These are phyloP conservation scores for Melaleuca alternifolia DNA, from an alignment of 345 rosid species.

Conservation along the genomic window DNA sequence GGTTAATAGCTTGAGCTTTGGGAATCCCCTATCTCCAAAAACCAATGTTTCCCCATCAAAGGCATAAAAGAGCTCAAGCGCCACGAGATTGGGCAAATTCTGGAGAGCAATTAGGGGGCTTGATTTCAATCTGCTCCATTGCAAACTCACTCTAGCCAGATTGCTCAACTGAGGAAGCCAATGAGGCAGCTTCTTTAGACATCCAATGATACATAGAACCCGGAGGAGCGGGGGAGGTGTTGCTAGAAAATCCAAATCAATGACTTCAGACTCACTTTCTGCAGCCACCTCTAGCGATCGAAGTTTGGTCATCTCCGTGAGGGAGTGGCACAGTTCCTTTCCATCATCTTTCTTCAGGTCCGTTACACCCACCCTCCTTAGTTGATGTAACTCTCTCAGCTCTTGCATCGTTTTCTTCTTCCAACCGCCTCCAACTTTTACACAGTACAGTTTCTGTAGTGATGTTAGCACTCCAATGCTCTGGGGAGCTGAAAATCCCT, in stretches of 20 bases:
- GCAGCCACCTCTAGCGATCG: rapidly evolving
- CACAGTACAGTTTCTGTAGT: not conserved
- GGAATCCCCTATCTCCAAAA: not conserved
- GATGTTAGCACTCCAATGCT: rapidly evolving
- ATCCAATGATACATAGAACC: not conserved
- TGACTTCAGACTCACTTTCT: rapidly evolving
- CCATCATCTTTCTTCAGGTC: not conserved
- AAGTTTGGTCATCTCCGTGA: not conserved
- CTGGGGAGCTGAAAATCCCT: not conserved
- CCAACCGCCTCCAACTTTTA: not conserved
- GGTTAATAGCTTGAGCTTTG: not conserved
- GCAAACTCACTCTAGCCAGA: not conserved
- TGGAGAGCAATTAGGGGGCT: not conserved
- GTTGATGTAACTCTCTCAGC: not conserved
- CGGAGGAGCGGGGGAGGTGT: not conserved
- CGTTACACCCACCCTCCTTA: not conserved
- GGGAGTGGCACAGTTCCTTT: not conserved
- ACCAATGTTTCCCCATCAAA: not conserved
- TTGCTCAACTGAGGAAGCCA: not conserved
- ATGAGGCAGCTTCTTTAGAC: not conserved
- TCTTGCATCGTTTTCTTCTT: not conserved
- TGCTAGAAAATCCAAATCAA: not conserved
- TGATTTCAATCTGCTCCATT: not conserved
- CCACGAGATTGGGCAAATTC: not conserved
- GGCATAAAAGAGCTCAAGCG: rapidly evolving